phyloP scores from a whole-genome alignment of 441 rosid genomes.

The Bruguiera hainesii region DNA sequence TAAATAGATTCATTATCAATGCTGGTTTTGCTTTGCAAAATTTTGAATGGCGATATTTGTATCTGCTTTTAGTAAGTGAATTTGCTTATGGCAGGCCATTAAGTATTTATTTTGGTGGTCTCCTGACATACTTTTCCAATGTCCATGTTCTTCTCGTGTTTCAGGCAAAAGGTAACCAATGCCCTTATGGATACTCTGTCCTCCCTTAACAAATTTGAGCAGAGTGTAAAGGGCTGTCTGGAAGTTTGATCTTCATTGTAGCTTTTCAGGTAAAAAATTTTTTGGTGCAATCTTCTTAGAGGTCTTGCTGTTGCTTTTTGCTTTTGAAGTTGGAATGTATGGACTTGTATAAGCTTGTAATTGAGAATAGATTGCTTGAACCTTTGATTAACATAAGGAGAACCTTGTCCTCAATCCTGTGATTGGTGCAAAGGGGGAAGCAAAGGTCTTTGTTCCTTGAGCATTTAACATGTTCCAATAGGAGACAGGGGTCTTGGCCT shows the following conservation, averaged over 20 bases:
- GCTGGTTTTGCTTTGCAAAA: not conserved
- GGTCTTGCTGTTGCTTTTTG: constrained; percentile 18
- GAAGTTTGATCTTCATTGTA: constrained; percentile 40
- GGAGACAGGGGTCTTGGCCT: too few species aligned
- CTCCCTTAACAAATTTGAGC: constrained; percentile 75
- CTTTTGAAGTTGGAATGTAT: constrained; percentile 10
- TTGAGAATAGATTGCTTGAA: too few species aligned
- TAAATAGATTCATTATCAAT: not conserved
- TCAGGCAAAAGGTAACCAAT: constrained; percentile 61
- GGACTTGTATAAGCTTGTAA: too few species aligned
- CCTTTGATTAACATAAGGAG: too few species aligned
- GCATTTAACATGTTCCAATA: too few species aligned
- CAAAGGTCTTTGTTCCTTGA: too few species aligned
- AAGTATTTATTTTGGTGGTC: not conserved
- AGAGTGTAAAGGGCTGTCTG: constrained; percentile 71
- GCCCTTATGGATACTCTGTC: constrained; percentile 57
- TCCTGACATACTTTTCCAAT: too few species aligned
- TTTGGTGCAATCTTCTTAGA: constrained; percentile 17
- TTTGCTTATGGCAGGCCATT: not conserved
- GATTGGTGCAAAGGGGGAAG: too few species aligned
- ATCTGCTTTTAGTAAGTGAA: not conserved
- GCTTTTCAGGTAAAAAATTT: constrained; percentile 9
- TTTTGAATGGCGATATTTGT: not conserved
- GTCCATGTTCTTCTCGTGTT: constrained; percentile 9
- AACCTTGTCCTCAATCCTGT: too few species aligned